A percentile compares a stretch with the other conserved stretches of the same genome.
Evolutionary conservation across 2,329 filamentous ascomycete genomes (phyloP).

Genomic region (Fusarium sp.): DNA sequence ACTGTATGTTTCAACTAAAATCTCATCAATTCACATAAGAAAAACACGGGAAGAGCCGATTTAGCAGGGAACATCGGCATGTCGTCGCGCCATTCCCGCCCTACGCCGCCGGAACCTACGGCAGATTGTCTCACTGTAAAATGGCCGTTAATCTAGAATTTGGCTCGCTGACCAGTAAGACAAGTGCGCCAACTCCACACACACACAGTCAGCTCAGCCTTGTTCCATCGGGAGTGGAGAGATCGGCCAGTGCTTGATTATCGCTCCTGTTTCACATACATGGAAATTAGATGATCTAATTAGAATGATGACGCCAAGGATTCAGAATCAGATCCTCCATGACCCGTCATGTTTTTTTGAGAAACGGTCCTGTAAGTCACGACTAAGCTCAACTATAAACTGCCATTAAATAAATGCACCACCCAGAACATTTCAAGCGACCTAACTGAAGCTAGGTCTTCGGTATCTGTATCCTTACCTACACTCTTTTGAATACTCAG

Average conservation of each 20-base stretch:
- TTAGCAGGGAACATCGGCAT: not conserved
- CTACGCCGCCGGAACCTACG: too few species aligned
- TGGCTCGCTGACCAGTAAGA: not conserved
- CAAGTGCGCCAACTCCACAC: not conserved
- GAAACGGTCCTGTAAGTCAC: not conserved
- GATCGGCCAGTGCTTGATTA: not conserved
- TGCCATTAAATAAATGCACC: conserved; percentile 19
- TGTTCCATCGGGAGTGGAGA: conserved; percentile 3
- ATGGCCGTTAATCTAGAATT: not conserved
- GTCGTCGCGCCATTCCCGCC: not conserved
- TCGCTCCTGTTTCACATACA: conserved; percentile 5
- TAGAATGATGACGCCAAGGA: conserved; percentile 1
- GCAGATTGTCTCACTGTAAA: not conserved
- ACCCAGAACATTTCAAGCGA: not conserved
- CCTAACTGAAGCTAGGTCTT: not conserved
- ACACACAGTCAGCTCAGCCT: not conserved
- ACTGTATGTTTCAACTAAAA: not conserved
- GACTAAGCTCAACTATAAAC: not conserved
- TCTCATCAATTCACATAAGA: not conserved
- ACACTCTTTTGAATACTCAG: not conserved
- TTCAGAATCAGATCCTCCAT: not conserved
- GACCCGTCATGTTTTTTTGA: not conserved
- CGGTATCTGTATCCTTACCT: not conserved
- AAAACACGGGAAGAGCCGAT: not conserved
- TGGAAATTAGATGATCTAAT: conserved; percentile 1